Percentiles rank a stretch among this genome's conserved stretches.
phyloP scores from a whole-genome alignment of 1,139 yeast genomes.

The Suhomyces bolitotheri region DNA sequence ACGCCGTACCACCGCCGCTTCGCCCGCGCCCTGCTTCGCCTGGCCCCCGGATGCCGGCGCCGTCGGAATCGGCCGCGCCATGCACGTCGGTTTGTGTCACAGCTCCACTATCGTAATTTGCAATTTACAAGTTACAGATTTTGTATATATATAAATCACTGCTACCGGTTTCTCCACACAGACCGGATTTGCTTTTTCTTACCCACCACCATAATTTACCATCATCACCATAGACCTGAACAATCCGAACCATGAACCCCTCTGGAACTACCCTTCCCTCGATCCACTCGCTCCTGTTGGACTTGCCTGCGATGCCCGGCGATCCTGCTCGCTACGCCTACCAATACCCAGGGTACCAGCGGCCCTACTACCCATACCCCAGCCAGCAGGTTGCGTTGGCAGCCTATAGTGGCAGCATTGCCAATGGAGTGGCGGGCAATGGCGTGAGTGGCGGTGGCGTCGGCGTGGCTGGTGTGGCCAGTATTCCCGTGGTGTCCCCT shows the following conservation, averaged over 20 bases:
- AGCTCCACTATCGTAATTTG: slow-evolving; percentile 7
- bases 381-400: not conserved
- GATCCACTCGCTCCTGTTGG: slow-evolving; percentile 32
- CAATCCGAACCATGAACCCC: slow-evolving; percentile 11
- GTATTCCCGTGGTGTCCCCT: slow-evolving; percentile 2
- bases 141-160: slow-evolving; percentile 3
- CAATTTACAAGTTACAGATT: no score
- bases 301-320: slow-evolving; percentile 20
- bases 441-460: not conserved
- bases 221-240: no score
- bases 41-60: slow-evolving; percentile 2
- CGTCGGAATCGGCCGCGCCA: slow-evolving; percentile 8
- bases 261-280: slow-evolving; percentile 26
- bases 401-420: not conserved
- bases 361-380: slow-evolving; percentile 3
- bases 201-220: no score
- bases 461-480: not conserved
- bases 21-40: not conserved
- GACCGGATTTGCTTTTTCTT: not conserved
- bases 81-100: slow-evolving; percentile 6
- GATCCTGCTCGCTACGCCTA: slow-evolving; percentile 9
- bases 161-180: slow-evolving; percentile 5
- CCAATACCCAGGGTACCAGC: slow-evolving; percentile 9
- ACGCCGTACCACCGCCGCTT: slow-evolving; percentile 1
- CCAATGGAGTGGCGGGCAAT: slow-evolving; percentile 1